Evolutionary conservation across 2,329 filamentous ascomycete species (phyloP).

Genomic region (Elsinoe australis): DNA sequence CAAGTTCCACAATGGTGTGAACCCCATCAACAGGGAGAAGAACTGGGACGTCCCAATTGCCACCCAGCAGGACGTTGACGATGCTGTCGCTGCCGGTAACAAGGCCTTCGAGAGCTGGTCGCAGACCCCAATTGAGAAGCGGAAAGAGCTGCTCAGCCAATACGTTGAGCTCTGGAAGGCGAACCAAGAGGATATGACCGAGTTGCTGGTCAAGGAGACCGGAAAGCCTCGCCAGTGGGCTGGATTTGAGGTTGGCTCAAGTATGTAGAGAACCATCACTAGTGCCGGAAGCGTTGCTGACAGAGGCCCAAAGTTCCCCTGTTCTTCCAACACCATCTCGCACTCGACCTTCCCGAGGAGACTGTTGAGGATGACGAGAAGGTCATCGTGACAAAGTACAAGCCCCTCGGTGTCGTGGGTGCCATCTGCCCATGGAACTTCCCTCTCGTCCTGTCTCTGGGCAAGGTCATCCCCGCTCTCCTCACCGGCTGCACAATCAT

Average conservation of each 20-base stretch:
- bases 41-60: conserved; percentile 33
- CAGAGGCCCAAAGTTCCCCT: no score
- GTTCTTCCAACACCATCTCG: conserved; percentile 35
- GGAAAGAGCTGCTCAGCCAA: conserved; percentile 32
- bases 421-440: conserved; percentile 46
- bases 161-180: conserved; percentile 28
- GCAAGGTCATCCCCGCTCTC: conserved; percentile 51
- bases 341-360: conserved; percentile 34
- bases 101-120: conserved; percentile 34
- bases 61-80: conserved; percentile 33
- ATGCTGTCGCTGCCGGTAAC: conserved; percentile 31
- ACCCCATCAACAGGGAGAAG: conserved; percentile 33
- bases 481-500: conserved; percentile 41
- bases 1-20: conserved; percentile 29
- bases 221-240: conserved; percentile 39
- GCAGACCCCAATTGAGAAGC: conserved; percentile 29
- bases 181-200: conserved; percentile 32
- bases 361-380: conserved; percentile 41
- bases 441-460: conserved; percentile 45
- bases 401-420: conserved; percentile 41
- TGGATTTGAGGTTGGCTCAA: conserved; percentile 33
- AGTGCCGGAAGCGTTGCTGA: no score
- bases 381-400: conserved; percentile 40
- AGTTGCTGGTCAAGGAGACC: conserved; percentile 32
- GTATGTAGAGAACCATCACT: no score